Evolutionary conservation across 768 basidiomycete genomes (phyloP).

Genomic region (Candolleomyces aberdarensis): DNA sequence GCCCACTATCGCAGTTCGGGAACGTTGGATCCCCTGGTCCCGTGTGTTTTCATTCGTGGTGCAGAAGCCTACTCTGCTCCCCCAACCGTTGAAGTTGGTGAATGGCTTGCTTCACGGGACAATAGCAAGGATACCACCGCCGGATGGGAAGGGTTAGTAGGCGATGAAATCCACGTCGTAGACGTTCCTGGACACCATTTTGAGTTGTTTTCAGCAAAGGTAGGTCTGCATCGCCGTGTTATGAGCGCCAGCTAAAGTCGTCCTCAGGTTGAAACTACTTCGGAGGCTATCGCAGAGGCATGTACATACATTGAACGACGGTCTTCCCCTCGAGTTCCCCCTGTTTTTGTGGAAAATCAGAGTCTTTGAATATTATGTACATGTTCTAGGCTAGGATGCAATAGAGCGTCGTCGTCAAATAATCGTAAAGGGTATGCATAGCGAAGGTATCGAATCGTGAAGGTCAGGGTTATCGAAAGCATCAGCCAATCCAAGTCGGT

Average conservation of each 20-base stretch:
- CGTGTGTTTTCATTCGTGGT: neutral
- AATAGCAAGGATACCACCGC: neutral
- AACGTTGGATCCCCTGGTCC: neutral
- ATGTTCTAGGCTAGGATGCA: too few relatives aligned
- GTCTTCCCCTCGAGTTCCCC: too few relatives aligned
- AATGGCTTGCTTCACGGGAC: neutral
- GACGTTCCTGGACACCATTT: conserved; percentile 3
- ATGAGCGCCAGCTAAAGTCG: neutral
- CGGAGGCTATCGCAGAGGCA: neutral
- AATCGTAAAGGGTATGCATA: too few relatives aligned
- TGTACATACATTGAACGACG: neutral
- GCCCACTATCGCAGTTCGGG: neutral
- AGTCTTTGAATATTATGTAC: too few relatives aligned
- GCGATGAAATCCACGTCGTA: neutral
- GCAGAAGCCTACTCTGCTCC: neutral
- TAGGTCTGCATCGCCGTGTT: neutral
- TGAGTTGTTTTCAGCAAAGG: neutral
- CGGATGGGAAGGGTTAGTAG: neutral
- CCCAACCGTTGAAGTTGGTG: neutral
- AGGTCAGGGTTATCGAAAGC: too few relatives aligned
- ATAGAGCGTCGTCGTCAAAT: too few relatives aligned
- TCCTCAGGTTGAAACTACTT: neutral
- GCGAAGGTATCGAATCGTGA: too few relatives aligned
- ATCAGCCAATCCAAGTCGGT: conserved; percentile 19
- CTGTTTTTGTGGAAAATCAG: too few relatives aligned